phyloP scores from a whole-genome alignment of 768 basidiomycete species.

The Macrolepiota fuliginosa region DNA sequence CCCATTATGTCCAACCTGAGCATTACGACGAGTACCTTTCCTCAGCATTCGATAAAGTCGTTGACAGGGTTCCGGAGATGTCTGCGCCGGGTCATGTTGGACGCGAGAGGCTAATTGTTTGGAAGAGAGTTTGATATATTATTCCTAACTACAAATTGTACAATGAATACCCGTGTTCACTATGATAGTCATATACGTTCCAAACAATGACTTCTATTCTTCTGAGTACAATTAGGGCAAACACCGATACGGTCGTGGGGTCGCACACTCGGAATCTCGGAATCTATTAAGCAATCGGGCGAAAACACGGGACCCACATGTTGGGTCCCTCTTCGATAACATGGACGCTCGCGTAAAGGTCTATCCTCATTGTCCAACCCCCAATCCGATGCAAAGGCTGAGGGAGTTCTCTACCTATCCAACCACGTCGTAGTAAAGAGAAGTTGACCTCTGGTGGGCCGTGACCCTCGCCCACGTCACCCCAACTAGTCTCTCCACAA shows the following conservation, averaged over 20 bases:
- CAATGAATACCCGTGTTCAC: no score
- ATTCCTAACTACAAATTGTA: no score
- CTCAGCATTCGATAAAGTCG: slow-evolving; percentile 47
- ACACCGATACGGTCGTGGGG: neutral
- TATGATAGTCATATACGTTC: no score
- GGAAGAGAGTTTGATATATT: slow-evolving; percentile 16
- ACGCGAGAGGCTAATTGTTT: slow-evolving; percentile 52
- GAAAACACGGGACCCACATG: no score
- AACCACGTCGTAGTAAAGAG: neutral
- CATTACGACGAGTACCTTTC: slow-evolving; percentile 52
- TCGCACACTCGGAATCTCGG: neutral
- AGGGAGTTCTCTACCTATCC: neutral
- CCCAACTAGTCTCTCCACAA: neutral
- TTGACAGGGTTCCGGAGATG: slow-evolving; percentile 47
- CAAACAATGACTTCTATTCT: no score
- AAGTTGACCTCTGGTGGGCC: neutral
- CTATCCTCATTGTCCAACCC: no score
- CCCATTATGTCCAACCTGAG: slow-evolving; percentile 56
- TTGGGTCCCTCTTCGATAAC: neutral
- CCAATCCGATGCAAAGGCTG: no score
- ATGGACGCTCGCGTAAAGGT: neutral
- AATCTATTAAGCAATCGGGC: no score
- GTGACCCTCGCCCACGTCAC: neutral
- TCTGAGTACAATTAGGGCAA: no score
- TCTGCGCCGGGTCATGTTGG: slow-evolving; percentile 40